Evolutionary conservation across 495 filamentous ascomycete genomes (phyloP), one percentile per base, ranked within the genome.

Genomic region (Sabuloglossum arenarium): DNA sequence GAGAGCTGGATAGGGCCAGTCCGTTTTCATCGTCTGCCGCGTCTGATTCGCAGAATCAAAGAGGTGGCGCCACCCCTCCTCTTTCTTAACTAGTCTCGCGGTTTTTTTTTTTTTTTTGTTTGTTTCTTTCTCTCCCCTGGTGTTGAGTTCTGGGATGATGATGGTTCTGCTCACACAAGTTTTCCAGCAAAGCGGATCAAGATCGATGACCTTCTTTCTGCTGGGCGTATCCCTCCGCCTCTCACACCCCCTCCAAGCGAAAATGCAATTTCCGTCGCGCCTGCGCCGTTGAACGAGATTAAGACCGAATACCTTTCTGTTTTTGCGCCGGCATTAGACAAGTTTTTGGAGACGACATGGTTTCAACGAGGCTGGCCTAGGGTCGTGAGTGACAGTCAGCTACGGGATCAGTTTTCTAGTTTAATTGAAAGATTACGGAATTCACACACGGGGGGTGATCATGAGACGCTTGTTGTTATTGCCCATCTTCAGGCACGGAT

Each of bases 321-420:
- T 53, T 95, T 91, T 64, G 79, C 79, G 19, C 76, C 78, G 0
- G 86, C 84, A 25, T 79, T 95, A 34, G 79, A 86, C 61, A 78
- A 77, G 55, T 81, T 94, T 58, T 76, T 95, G 55, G 88, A 95
- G 61, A 83, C 86, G n/a, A 73, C 73, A 30, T 95, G 87, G 87
- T 94, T 83, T 65, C 68, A 74, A 54, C 74, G 68, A 63, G 78
- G 68, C 34, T 59, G 75, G 4, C 61, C 65, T 6, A 63, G 75
- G 29, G 67, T 90, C 6, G 66, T 78, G 67, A 73, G 71, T 27
- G 79, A 83, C 59, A 65, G 68, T 30, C 69, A 73, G 30, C 69
- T 86, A 16, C 74, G 80, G 64, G 74, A 79, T 49, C 75, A 81
- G 49, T 77, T 86, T 58, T 73, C 73, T 24, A 73, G 77, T 21